Percentiles rank a stretch among this genome's conserved stretches.
phyloP scores from a whole-genome alignment of 1,139 yeast species.

The Saccharomyces hybrid region DNA sequence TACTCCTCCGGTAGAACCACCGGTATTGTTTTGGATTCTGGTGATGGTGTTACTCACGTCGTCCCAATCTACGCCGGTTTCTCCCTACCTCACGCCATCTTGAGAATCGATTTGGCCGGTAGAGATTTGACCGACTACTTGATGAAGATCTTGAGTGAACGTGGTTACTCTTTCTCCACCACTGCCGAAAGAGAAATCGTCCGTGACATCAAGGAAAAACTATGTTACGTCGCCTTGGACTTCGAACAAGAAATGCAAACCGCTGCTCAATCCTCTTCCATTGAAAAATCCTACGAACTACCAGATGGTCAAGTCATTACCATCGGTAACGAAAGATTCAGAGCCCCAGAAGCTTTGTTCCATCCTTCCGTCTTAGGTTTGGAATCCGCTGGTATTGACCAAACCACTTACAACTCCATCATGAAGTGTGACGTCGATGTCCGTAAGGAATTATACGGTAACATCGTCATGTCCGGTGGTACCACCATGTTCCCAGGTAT shows the following conservation, averaged over 20 bases:
- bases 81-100: conserved; percentile 97
- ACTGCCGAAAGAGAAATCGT: conserved; percentile 99
- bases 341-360: conserved; percentile 99
- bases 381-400: conserved; percentile 99
- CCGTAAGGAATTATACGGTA: conserved; percentile 97
- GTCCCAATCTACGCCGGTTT: conserved; percentile 99
- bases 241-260: conserved; percentile 98
- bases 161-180: conserved; percentile 97
- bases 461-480: conserved; percentile 99
- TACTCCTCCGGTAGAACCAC: conserved; percentile 99
- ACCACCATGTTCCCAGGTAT: conserved; percentile 99
- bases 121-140: conserved; percentile 98
- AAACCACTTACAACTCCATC: conserved; percentile 98
- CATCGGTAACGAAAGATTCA: conserved; percentile 99
- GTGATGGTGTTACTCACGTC: conserved; percentile 99
- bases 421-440: conserved; percentile 99
- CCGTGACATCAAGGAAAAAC: conserved; percentile 98
- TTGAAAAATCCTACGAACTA: conserved; percentile 97
- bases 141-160: conserved; percentile 96
- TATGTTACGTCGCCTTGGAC: conserved; percentile 95
- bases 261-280: conserved; percentile 95
- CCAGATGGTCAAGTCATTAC: conserved; percentile 99
- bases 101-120: conserved; percentile 98
- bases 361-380: conserved; percentile 96
- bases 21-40: conserved; percentile 98